Evolutionary conservation across 768 basidiomycete genomes (phyloP).

Genomic region (Boletus rubescentipes): DNA sequence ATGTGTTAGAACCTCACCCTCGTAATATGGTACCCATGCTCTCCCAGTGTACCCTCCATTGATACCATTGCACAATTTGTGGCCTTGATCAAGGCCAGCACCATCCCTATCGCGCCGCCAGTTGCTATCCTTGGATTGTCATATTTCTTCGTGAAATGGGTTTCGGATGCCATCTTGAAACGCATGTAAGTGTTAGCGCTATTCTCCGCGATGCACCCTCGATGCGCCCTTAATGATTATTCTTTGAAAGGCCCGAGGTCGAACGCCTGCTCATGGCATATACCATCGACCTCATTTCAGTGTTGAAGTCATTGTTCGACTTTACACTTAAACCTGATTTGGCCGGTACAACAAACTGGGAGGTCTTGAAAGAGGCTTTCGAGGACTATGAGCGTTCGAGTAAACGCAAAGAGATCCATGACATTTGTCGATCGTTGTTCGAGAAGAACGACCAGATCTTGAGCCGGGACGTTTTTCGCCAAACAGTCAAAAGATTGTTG

Average conservation of each 20-base stretch:
- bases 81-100: neutral
- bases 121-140: conserved; percentile 6
- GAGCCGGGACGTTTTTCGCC: neutral
- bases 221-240: neutral
- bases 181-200: neutral
- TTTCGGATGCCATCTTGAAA: neutral
- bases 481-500: neutral
- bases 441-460: neutral
- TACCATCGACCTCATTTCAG: conserved; percentile 2
- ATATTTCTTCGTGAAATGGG: conserved; percentile 5
- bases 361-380: conserved; percentile 2
- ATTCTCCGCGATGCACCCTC: too few species aligned
- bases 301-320: neutral
- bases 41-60: neutral
- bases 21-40: neutral
- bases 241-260: neutral
- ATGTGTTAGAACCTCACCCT: neutral
- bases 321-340: conserved; percentile 6
- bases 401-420: neutral
- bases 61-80: conserved; percentile 2
- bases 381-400: conserved; percentile 1
- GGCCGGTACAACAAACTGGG: conserved; percentile 5
- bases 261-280: conserved; percentile 4
- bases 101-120: neutral
- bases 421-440: neutral